These are phyloP conservation scores for Saccharomycopsis sp. DNA, from an alignment of 805 yeast species.

Conservation along the genomic window DNA sequence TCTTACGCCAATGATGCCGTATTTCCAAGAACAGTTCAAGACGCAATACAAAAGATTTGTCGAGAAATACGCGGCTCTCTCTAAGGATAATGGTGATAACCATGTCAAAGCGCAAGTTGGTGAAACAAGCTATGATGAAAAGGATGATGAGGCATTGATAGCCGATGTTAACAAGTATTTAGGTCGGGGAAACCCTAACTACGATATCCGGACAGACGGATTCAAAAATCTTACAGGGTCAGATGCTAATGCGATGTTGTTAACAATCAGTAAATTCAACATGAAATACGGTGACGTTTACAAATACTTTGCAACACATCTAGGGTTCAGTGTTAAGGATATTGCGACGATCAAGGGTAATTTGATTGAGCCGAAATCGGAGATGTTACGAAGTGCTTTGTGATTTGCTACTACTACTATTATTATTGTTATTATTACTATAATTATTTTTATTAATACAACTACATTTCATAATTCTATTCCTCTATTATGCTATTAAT, in stretches of 20 bases:
- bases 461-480: too few relatives aligned
- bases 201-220: constrained; percentile 38
- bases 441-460: too few relatives aligned
- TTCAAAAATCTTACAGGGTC: constrained; percentile 56
- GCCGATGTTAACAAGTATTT: constrained; percentile 9
- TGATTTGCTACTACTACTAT: neutral
- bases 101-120: too few relatives aligned
- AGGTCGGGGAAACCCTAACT: constrained; percentile 7
- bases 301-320: constrained; percentile 36
- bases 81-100: constrained; percentile 24
- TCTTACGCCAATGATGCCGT: constrained; percentile 41
- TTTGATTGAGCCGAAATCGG: constrained; percentile 19
- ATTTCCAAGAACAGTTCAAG: constrained; percentile 32
- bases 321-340: constrained; percentile 43
- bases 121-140: constrained; percentile 4
- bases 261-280: constrained; percentile 49
- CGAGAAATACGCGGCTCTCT: constrained; percentile 23
- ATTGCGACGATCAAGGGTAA: constrained; percentile 32
- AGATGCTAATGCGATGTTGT: constrained; percentile 63
- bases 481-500: too few relatives aligned
- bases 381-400: neutral
- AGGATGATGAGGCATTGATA: neutral
- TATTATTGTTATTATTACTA: too few relatives aligned
- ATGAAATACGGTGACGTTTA: constrained; percentile 49
- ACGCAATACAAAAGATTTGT: constrained; percentile 31